phyloP scores from a whole-genome alignment of 1,139 yeast species.

The Yamadazyma dushanensis region DNA sequence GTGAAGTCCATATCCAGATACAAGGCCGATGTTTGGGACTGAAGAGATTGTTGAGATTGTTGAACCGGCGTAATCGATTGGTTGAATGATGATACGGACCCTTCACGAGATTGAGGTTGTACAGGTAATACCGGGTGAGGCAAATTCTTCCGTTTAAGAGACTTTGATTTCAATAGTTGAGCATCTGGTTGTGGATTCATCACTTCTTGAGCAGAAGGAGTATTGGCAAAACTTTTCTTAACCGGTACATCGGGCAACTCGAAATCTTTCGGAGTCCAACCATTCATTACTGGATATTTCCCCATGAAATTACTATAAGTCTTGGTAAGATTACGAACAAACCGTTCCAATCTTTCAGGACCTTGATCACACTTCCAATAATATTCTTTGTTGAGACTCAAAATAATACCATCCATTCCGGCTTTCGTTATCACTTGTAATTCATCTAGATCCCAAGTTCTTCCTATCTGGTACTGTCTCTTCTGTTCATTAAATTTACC shows the following conservation, averaged over 20 bases:
- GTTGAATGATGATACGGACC: constrained; percentile 12
- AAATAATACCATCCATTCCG: constrained; percentile 56
- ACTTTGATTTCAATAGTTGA: constrained; percentile 25
- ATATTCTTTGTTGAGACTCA: constrained; percentile 73
- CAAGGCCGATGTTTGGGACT: constrained; percentile 6
- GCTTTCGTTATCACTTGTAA: constrained; percentile 55
- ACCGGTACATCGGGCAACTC: constrained; percentile 33
- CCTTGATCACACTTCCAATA: constrained; percentile 82
- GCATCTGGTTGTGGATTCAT: constrained; percentile 27
- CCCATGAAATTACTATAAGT: constrained; percentile 69
- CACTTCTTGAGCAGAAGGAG: constrained; percentile 15
- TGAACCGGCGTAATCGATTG: constrained; percentile 5
- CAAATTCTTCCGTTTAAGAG: constrained; percentile 27
- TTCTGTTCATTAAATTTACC: constrained; percentile 77
- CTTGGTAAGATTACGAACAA: constrained; percentile 61
- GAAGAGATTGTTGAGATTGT: neutral
- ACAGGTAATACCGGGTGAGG: constrained; percentile 28
- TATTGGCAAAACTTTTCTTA: constrained; percentile 15
- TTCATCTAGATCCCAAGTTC: constrained; percentile 89
- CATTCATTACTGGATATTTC: constrained; percentile 57
- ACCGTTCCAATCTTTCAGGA: constrained; percentile 57
- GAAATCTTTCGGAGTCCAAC: constrained; percentile 36
- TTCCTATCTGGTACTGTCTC: constrained; percentile 79
- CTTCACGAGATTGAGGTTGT: constrained; percentile 19
- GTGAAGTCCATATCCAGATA: constrained; percentile 45